Conservation (phyloP, 768 basidiomycete genomes). For the Tulasnella sp. region DNA sequence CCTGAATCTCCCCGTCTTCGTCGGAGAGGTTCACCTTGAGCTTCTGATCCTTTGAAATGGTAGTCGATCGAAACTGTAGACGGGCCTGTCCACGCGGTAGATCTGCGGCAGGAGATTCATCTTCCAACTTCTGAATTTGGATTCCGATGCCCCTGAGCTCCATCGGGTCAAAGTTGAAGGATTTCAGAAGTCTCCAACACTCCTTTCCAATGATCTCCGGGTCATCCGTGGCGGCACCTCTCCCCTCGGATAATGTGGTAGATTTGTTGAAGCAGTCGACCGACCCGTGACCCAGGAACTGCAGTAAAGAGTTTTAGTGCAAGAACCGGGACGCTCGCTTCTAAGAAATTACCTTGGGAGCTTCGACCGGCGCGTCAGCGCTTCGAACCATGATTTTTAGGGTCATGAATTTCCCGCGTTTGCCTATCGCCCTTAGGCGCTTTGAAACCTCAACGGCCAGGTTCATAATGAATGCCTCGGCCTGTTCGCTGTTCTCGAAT, state of each 20-base stretch:
- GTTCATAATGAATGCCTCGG: constrained; percentile 62
- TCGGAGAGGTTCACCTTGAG: constrained; percentile 13
- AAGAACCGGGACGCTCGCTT: background rate
- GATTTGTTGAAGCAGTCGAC: constrained; percentile 79
- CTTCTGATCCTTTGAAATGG: background rate
- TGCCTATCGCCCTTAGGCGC: constrained; percentile 53
- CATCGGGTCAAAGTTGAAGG: constrained; percentile 64
- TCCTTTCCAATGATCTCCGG: constrained; percentile 57
- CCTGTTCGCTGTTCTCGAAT: constrained; percentile 73
- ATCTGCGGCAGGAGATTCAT: constrained; percentile 21
- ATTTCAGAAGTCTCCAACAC: constrained; percentile 62
- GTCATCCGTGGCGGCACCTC: constrained; percentile 62
- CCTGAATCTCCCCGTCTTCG: constrained; percentile 28
- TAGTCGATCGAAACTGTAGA: constrained; percentile 41
- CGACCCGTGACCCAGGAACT: constrained; percentile 88
- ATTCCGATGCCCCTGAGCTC: constrained; percentile 91
- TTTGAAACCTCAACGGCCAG: constrained; percentile 69
- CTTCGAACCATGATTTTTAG: constrained; percentile 85
- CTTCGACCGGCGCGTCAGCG: constrained; percentile 74
- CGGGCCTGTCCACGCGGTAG: constrained; percentile 42
- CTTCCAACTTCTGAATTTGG: constrained; percentile 81
- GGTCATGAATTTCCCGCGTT: constrained; percentile 64
- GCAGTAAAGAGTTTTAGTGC: constrained; percentile 4
- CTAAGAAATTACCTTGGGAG: constrained; percentile 56
- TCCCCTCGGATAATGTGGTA: constrained; percentile 40